Percentiles rank a stretch among this genome's conserved stretches.
Conservation (phyloP, 1,139 yeast species). For the Geotrichum bryndzae region DNA sequence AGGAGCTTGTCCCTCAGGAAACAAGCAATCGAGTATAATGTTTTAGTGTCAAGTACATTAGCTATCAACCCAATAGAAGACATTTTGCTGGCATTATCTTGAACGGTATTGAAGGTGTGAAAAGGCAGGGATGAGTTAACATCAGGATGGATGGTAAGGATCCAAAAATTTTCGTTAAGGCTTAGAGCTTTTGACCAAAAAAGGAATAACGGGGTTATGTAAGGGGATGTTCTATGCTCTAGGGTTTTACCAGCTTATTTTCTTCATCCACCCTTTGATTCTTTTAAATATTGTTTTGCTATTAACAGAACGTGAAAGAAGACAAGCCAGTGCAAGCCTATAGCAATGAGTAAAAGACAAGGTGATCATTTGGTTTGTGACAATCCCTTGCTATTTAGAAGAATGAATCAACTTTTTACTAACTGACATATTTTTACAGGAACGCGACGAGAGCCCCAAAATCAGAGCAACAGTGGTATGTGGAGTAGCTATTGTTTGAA, state of each 20-base stretch:
- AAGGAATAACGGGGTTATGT: neutral
- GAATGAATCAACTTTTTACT: neutral
- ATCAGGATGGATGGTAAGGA: neutral
- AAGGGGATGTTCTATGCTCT: neutral
- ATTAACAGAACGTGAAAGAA: neutral
- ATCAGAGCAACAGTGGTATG: neutral
- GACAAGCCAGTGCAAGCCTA: neutral
- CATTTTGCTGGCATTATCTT: constrained; percentile 5
- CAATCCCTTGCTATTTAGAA: neutral
- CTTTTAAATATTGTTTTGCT: neutral
- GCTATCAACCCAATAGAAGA: constrained; percentile 11
- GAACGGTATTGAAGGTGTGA: neutral
- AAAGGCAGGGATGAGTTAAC: neutral
- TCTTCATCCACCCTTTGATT: neutral
- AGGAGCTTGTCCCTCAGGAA: constrained; percentile 9
- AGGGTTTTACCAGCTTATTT: neutral
- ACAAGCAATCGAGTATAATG: constrained; percentile 11
- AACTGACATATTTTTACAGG: neutral
- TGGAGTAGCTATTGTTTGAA: neutral
- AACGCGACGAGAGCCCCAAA: neutral
- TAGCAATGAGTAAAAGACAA: neutral
- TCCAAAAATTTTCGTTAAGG: neutral
- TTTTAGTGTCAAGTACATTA: constrained; percentile 10
- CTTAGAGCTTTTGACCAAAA: neutral
- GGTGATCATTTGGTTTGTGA: neutral